Percentiles rank a stretch among this genome's conserved stretches.
Evolutionary conservation across 2,329 filamentous ascomycete genomes (phyloP).

Genomic region (Monilinia polystroma): DNA sequence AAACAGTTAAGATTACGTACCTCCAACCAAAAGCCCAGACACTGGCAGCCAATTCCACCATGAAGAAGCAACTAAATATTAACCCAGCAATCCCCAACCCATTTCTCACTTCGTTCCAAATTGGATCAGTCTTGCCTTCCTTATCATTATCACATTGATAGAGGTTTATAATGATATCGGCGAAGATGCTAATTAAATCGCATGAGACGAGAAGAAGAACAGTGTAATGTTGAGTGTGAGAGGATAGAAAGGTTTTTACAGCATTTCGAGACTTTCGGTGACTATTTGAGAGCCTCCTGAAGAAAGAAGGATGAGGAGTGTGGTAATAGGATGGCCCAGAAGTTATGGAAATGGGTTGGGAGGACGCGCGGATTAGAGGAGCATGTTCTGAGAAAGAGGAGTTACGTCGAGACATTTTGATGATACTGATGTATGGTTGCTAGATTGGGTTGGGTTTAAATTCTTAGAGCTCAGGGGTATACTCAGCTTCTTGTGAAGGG

Average conservation of each 20-base stretch:
- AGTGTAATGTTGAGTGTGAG: slow-evolving; percentile 50
- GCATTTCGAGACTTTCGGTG: slow-evolving; percentile 18
- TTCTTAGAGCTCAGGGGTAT: neutral
- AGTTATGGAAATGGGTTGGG: slow-evolving; percentile 18
- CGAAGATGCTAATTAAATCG: slow-evolving; percentile 53
- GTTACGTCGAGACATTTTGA: slow-evolving; percentile 18
- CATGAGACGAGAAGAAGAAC: slow-evolving; percentile 50
- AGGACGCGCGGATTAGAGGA: slow-evolving; percentile 15
- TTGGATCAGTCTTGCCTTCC: slow-evolving; percentile 27
- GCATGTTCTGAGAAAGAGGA: slow-evolving; percentile 13
- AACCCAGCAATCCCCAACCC: slow-evolving; percentile 54
- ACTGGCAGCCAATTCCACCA: slow-evolving; percentile 58
- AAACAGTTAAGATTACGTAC: slow-evolving; percentile 41
- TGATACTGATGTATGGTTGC: neutral
- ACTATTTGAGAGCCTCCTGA: neutral
- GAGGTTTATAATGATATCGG: slow-evolving; percentile 51
- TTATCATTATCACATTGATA: slow-evolving; percentile 47
- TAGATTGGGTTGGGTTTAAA: neutral
- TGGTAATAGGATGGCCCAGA: slow-evolving; percentile 22
- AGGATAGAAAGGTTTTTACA: slow-evolving; percentile 41
- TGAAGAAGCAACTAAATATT: slow-evolving; percentile 62
- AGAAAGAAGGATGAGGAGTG: slow-evolving; percentile 8
- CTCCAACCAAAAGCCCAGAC: slow-evolving; percentile 60
- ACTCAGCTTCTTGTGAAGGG: neutral
- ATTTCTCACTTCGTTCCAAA: slow-evolving; percentile 43